These are phyloP conservation scores for Scolecobasidium constrictum DNA, from an alignment of 2,329 filamentous ascomycete genomes.

Conservation along the genomic window DNA sequence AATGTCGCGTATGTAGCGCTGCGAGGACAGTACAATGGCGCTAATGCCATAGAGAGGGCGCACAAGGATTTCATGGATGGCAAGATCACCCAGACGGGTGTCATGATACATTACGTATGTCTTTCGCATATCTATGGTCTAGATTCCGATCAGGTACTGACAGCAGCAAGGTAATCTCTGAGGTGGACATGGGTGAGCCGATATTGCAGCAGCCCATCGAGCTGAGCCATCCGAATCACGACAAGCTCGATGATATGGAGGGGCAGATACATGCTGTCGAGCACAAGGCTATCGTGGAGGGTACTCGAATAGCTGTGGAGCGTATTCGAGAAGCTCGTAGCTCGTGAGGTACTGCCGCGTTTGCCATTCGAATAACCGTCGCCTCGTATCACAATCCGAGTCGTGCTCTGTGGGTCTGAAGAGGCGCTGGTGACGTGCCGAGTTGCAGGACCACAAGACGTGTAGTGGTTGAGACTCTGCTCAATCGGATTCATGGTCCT, in stretches of 20 bases:
- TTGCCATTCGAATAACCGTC: too few relatives aligned
- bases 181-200: slow-evolving; percentile 71
- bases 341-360: background rate
- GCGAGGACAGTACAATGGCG: slow-evolving; percentile 66
- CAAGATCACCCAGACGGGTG: slow-evolving; percentile 57
- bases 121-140: background rate
- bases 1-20: slow-evolving; percentile 27
- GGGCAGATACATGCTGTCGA: slow-evolving; percentile 65
- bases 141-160: too few relatives aligned
- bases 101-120: slow-evolving; percentile 78
- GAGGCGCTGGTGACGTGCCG: too few relatives aligned
- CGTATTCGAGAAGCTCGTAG: slow-evolving; percentile 22
- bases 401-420: too few relatives aligned
- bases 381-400: too few relatives aligned
- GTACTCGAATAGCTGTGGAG: slow-evolving; percentile 44
- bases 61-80: slow-evolving; percentile 62
- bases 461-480: too few relatives aligned
- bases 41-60: slow-evolving; percentile 66
- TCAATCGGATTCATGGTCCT: slow-evolving; percentile 49
- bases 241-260: slow-evolving; percentile 57
- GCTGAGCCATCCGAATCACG: slow-evolving; percentile 45
- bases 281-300: slow-evolving; percentile 69
- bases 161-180: slow-evolving; percentile 33
- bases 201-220: slow-evolving; percentile 62
- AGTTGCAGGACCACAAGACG: too few relatives aligned